Evolutionary conservation across 306 rosid species (phyloP).

Genomic region (Pterocarpus santalinus): DNA sequence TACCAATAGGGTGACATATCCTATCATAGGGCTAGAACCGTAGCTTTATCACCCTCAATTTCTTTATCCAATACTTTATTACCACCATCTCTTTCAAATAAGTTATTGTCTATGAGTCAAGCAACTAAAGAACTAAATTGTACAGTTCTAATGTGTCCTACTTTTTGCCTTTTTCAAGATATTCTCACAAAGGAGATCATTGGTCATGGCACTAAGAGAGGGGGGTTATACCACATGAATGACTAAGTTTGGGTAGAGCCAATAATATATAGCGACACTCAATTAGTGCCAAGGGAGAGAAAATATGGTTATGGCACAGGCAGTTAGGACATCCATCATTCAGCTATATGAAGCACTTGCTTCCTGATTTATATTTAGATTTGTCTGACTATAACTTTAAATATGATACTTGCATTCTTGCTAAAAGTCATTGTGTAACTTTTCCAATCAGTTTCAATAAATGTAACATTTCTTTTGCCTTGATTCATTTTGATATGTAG

Average conservation of each 20-base stretch:
- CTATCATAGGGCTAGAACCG: too few relatives aligned
- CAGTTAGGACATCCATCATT: neutral
- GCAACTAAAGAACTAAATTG: neutral
- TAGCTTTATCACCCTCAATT: too few relatives aligned
- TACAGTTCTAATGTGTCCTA: neutral
- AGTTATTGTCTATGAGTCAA: neutral
- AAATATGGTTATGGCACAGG: neutral
- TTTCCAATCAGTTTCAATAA: neutral
- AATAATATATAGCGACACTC: too few relatives aligned
- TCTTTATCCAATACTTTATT: too few relatives aligned
- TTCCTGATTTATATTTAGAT: neutral
- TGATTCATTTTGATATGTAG: neutral
- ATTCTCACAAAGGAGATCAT: neutral
- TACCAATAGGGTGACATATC: too few relatives aligned
- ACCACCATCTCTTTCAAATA: too few relatives aligned
- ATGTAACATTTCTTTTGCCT: neutral
- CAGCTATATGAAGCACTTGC: neutral
- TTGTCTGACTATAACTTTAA: neutral
- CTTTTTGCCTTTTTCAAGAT: neutral
- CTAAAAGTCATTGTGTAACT: too few relatives aligned
- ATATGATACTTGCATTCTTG: too few relatives aligned
- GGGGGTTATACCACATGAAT: neutral
- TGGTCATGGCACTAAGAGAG: neutral
- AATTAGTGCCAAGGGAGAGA: neutral
- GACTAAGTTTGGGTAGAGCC: neutral